Base-by-base conservation (phyloP, 2,329 filamentous ascomycete species). In the Akanthomyces muscarius region DNA sequence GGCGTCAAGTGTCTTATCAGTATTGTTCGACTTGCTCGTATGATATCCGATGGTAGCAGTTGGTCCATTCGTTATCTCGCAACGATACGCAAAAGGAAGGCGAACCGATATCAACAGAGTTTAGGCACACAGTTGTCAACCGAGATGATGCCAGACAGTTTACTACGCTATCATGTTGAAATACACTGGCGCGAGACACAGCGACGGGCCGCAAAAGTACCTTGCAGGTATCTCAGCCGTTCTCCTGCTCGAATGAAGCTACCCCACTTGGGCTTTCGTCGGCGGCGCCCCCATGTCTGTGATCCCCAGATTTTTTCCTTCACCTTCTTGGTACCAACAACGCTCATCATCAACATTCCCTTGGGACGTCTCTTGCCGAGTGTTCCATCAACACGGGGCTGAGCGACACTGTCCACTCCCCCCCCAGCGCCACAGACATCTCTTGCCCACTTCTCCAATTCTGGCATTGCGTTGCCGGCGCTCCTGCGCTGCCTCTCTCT, bases 391-490 rank as follows among this genome's bases (percentile, higher is more conserved):
- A 11, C 11, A 52, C 36, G 30, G 33, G 21, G 21, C 8, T 23
- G 38, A 47, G 36, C 25, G 25, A 38, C 48, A 18, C 48, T 28
- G 33, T 50, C 57, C 36, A 33, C 38, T 10, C 11, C 33, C 33
- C 38, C 18, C 25, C 58, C 21, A n/a, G 47, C 48, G 57, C 57
- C 57, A 60, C 57, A 13, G 41, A 38, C 41, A 10, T 3, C 50
- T 36, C 14, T 30, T 28, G 42, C 38, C 58, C 48, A 52, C 58
- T 61, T 53, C 58, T 45, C 58, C 58, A 52, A 52, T 48, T 61
- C 25, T 61, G 33, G n/a, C 33, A 36, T 36, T 36, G n/a, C 41
- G 16, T 55, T 55, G 52, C 50, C 5, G 38, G 38, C 53, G 28
- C 38, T 56, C 38, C 25, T n/a, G 16, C 53, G 53, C 33, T 30